These are phyloP conservation scores for Aspergillus sp. DNA, from an alignment of 2,329 filamentous ascomycete species.

Conservation along the genomic window DNA sequence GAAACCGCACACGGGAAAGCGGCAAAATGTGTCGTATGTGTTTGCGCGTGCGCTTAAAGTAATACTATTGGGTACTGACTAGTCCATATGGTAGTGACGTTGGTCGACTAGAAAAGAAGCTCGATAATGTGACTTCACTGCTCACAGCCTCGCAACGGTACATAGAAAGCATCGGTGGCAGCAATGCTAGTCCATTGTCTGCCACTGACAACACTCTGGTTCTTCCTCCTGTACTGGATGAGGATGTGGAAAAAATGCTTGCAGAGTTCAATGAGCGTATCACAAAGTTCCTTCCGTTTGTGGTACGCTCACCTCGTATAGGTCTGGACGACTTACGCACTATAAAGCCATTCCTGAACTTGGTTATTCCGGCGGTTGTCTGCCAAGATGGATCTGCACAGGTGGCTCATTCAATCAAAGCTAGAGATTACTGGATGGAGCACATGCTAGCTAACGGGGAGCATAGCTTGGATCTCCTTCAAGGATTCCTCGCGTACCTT, in stretches of 20 bases:
- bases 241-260: slow-evolving; percentile 20
- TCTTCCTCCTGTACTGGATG: slow-evolving; percentile 3
- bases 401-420: slow-evolving; percentile 12
- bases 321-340: slow-evolving; percentile 20
- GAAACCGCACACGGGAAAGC: slow-evolving; percentile 26
- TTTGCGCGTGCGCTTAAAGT: background rate
- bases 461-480: slow-evolving; percentile 47
- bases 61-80: background rate
- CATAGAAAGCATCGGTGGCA: background rate
- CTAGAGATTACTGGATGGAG: slow-evolving; percentile 41
- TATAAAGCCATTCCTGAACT: slow-evolving; percentile 27
- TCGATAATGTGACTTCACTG: slow-evolving; percentile 30
- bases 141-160: slow-evolving; percentile 22
- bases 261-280: slow-evolving; percentile 15
- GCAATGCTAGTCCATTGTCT: background rate
- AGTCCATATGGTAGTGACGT: slow-evolving; percentile 22
- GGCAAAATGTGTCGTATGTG: background rate
- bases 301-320: slow-evolving; percentile 20
- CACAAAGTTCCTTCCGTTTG: slow-evolving; percentile 29
- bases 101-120: slow-evolving; percentile 27
- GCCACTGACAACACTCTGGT: background rate
- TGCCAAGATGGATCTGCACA: slow-evolving; percentile 18
- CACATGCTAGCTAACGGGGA: slow-evolving; percentile 47
- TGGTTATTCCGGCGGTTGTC: slow-evolving; percentile 24
- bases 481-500: slow-evolving; percentile 50